Percentiles rank a stretch among this genome's conserved stretches.
These are phyloP conservation scores for Pyrenopolyporus hunteri DNA, from an alignment of 495 filamentous ascomycete genomes.

Conservation along the genomic window DNA sequence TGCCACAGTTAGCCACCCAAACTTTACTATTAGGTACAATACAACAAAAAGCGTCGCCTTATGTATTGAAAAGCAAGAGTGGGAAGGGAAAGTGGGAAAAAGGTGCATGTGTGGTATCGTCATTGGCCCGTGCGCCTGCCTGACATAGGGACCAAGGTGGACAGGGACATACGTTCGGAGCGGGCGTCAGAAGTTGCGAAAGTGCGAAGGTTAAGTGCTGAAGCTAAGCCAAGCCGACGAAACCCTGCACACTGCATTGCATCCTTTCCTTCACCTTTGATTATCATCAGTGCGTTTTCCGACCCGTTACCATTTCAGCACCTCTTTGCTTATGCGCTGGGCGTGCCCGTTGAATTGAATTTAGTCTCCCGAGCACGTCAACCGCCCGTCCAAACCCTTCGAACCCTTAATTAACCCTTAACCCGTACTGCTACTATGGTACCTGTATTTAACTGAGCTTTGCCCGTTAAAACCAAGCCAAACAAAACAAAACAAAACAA, in stretches of 20 bases:
- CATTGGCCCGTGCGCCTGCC: slow-evolving; percentile 35
- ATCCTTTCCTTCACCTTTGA: slow-evolving; percentile 33
- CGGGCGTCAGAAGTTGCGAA: slow-evolving; percentile 14
- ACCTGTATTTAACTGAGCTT: too few species aligned
- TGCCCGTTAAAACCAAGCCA: too few species aligned
- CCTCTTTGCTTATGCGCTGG: slow-evolving; percentile 12
- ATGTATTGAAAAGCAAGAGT: too few species aligned
- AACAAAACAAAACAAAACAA: too few species aligned
- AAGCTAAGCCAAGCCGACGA: slow-evolving; percentile 25
- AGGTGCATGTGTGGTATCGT: slow-evolving; percentile 26
- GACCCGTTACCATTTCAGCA: slow-evolving; percentile 7
- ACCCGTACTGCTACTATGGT: background rate
- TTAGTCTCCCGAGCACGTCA: background rate
- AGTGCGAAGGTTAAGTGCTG: too few species aligned
- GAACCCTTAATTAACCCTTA: slow-evolving; percentile 1
- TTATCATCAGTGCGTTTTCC: slow-evolving; percentile 12
- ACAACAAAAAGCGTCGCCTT: too few species aligned
- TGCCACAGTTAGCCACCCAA: slow-evolving; percentile 2
- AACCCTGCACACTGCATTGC: slow-evolving; percentile 34
- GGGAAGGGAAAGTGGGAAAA: slow-evolving; percentile 1
- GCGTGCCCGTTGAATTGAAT: background rate
- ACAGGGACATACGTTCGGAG: slow-evolving; percentile 22
- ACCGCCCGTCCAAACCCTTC: too few species aligned
- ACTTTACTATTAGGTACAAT: background rate
- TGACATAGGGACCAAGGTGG: background rate